A percentile compares a stretch with the other conserved stretches of the same genome.
These are phyloP conservation scores for Forsythia viridissima DNA, from an alignment of 257 asterid genomes.

Conservation along the genomic window DNA sequence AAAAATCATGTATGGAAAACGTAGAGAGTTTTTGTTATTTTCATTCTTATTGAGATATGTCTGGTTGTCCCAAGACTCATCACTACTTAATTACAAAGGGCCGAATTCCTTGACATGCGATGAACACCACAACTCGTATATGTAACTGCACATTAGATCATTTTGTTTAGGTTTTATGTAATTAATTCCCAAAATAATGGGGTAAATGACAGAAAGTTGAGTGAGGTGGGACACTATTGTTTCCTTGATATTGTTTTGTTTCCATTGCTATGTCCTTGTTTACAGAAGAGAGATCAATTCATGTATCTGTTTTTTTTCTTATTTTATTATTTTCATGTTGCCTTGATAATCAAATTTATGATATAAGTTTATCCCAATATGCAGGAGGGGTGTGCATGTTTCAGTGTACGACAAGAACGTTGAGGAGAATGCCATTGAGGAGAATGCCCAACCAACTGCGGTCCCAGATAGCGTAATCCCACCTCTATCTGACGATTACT, in stretches of 20 bases:
- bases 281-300: neutral
- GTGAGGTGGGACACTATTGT: too few relatives aligned
- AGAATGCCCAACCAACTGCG: conserved; percentile 28
- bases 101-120: neutral
- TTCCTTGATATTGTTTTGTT: neutral
- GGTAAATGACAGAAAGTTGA: too few relatives aligned
- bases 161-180: neutral
- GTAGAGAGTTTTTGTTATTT: neutral
- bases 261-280: neutral
- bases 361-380: neutral
- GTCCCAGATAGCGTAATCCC: conserved; percentile 64
- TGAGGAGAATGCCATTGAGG: conserved; percentile 45
- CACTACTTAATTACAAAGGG: too few relatives aligned
- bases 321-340: neutral
- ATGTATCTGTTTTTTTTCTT: neutral
- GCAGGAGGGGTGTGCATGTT: conserved; percentile 59
- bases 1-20: conserved; percentile 7
- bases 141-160: neutral
- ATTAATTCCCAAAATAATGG: too few relatives aligned
- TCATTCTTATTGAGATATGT: neutral
- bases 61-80: neutral
- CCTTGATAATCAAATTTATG: too few relatives aligned
- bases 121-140: conserved; percentile 5
- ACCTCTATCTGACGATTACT: conserved; percentile 48
- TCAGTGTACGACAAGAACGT: conserved; percentile 80